These are phyloP conservation scores for Bertia moriformis DNA, from an alignment of 2,329 filamentous ascomycete genomes.

Conservation along the genomic window DNA sequence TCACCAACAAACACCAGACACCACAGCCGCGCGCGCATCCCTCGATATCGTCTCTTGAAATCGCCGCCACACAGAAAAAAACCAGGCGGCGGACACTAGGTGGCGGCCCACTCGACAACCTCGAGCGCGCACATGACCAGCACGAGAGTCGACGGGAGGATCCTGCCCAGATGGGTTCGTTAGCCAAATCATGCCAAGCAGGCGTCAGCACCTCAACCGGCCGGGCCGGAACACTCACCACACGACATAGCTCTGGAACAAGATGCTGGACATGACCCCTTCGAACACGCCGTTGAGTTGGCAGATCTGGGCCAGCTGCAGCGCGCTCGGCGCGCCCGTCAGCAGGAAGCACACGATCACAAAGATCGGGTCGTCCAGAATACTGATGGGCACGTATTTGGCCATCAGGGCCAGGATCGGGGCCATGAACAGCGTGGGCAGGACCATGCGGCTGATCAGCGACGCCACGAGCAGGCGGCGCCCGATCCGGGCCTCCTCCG, in stretches of 20 bases:
- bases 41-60: no score
- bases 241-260: slow-evolving; percentile 94
- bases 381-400: slow-evolving; percentile 83
- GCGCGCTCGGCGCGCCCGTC: slow-evolving; percentile 78
- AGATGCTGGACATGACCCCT: slow-evolving; percentile 76
- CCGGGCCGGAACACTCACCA: slow-evolving; percentile 42
- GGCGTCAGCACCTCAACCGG: neutral
- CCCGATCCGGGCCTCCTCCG: slow-evolving; percentile 55
- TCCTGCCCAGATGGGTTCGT: slow-evolving; percentile 38
- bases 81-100: no score
- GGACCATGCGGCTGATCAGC: slow-evolving; percentile 75
- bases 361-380: slow-evolving; percentile 94
- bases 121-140: slow-evolving; percentile 86
- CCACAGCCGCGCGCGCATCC: no score
- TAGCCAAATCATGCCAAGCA: slow-evolving; percentile 10
- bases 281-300: slow-evolving; percentile 96
- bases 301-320: slow-evolving; percentile 94
- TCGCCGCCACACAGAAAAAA: no score
- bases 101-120: slow-evolving; percentile 76
- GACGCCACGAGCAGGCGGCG: slow-evolving; percentile 74
- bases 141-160: slow-evolving; percentile 79
- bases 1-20: no score
- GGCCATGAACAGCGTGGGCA: slow-evolving; percentile 84
- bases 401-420: slow-evolving; percentile 75
- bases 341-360: slow-evolving; percentile 95